Evolutionary conservation across 108 stramenopile genomes (phyloP).

Genomic region (Cyclotella kingstonii): DNA sequence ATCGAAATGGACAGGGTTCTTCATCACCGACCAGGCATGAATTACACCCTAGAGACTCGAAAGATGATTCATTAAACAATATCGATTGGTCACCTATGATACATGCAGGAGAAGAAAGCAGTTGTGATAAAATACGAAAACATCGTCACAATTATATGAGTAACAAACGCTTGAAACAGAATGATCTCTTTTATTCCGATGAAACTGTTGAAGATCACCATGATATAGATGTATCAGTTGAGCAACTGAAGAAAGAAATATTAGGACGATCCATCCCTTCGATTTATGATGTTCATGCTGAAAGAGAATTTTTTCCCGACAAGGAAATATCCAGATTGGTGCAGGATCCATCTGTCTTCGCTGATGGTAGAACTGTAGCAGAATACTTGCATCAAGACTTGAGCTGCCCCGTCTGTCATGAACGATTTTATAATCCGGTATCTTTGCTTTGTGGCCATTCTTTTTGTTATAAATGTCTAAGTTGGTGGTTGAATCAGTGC

Average conservation of each 20-base stretch:
- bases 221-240: slow-evolving; percentile 32
- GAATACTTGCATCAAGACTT: slow-evolving; percentile 41
- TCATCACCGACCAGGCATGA: background rate
- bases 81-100: slow-evolving; percentile 24
- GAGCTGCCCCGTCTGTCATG: slow-evolving; percentile 63
- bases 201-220: slow-evolving; percentile 12
- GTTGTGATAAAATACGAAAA: background rate
- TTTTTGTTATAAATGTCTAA: slow-evolving; percentile 62
- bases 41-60: background rate
- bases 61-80: background rate
- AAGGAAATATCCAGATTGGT: background rate
- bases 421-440: slow-evolving; percentile 56
- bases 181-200: background rate
- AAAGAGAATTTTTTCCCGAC: background rate
- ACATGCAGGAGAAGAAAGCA: slow-evolving; percentile 1
- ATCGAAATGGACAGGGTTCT: background rate
- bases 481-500: slow-evolving; percentile 52
- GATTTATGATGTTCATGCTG: slow-evolving; percentile 7
- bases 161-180: background rate
- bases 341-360: slow-evolving; percentile 11
- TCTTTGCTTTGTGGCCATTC: slow-evolving; percentile 70
- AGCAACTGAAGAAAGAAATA: slow-evolving; percentile 36
- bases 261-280: slow-evolving; percentile 32
- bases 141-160: background rate
- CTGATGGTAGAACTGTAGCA: slow-evolving; percentile 19